Conservation (phyloP, 345 rosid genomes). For the Eucalyptus sp. region DNA sequence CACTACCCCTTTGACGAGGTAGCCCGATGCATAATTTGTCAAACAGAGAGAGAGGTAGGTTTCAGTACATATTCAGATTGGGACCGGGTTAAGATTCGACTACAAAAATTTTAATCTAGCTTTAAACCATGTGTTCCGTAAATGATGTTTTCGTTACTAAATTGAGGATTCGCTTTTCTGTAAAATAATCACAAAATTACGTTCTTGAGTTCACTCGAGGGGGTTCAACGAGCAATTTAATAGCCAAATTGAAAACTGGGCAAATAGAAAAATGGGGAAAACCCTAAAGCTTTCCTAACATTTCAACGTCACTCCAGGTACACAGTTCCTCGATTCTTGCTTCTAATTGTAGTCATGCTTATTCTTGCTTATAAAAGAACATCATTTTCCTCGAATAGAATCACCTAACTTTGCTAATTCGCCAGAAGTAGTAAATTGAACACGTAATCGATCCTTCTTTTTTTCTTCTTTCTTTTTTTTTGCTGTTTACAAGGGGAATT, state of each 20-base stretch:
- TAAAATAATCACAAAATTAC: not conserved
- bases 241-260: not conserved
- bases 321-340: not conserved
- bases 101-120: not conserved
- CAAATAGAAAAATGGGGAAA: not conserved
- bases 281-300: not conserved
- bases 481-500: not conserved
- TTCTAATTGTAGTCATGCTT: not conserved
- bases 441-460: not conserved
- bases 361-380: not conserved
- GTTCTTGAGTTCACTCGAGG: not conserved
- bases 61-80: not conserved
- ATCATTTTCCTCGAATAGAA: not conserved
- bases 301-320: not conserved
- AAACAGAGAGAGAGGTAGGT: not conserved
- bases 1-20: not conserved
- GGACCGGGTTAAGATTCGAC: not conserved
- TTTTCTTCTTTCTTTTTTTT: too few species aligned
- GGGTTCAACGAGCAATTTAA: not conserved
- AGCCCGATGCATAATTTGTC: not conserved
- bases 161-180: not conserved
- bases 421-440: not conserved
- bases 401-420: not conserved
- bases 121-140: not conserved
- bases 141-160: not conserved